Evolutionary conservation across 179 eudicot genomes (phyloP), one percentile per base, ranked within the genome.

Genomic region (Beta macrorhiza): DNA sequence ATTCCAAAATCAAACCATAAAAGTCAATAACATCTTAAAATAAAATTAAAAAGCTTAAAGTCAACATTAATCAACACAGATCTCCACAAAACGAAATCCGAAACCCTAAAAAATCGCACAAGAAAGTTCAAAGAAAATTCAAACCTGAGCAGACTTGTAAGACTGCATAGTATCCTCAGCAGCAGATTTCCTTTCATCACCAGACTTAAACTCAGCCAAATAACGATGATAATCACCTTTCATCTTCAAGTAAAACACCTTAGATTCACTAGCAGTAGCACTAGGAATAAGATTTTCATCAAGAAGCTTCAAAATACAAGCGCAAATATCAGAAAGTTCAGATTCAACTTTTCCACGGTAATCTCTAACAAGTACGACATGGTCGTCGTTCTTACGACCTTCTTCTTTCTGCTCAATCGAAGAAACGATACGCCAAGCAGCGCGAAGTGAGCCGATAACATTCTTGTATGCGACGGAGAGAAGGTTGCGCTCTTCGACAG

Each of bases 391-490:
- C 88, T 87, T 89, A 22, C 95, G 76, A 0, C 90, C 87, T 87
- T 93, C 97, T 78, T 93, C 97, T 76, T 93, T 92, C 85, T 91
- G 95, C 83, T 92, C 97, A 25, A 92, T 92, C 10, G 95, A 91
- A 1, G 90, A 87, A 0, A 93, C 92, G 80, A 93, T 93, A 1
- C 97, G 80, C 97, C 97, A 93, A 0, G 97, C 93, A 14, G 95
- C 97, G 0, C 97, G 90, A 4, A 90, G 88, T 0, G 97, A 91
- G 7, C 95, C 94, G 89, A 92, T 92, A 16, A 92, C 93, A 86
- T 92, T 92, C 86, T 92, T 92, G 85, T 91, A 92, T 11, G 97
- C 97, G 25, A 92, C 94, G 42, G 94, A 91, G 65, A 92, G 91
- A 44, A 91, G 90, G 87, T 92, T 92, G 0, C 97, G 89, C 81